Base-by-base conservation (phyloP, 1,284 basidiomycete genomes). In the Sanghuangporus baumii region DNA sequence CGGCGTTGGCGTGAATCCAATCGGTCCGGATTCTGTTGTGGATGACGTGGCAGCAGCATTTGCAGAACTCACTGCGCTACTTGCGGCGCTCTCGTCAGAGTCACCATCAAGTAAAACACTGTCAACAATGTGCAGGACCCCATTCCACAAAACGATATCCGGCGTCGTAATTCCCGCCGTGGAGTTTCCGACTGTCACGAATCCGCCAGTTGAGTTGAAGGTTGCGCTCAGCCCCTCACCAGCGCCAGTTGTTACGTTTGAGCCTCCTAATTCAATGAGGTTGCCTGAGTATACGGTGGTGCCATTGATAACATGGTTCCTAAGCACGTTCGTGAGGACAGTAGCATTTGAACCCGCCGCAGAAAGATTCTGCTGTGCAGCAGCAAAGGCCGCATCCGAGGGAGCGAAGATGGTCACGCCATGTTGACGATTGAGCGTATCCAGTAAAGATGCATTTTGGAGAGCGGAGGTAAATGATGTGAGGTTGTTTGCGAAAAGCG, bases 381-480 rank as follows among this genome's bases (percentile, higher is more conserved):
- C 74, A 37, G 69, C 64, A 50, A 90, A 67, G 2, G 84, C 87
- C 2, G 72, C 72, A 67, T 86, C 77, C 63, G 75, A 79, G 1
- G 89, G 90, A 1, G 85, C 83, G 71, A 93, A 92, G 55, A 91
- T 69, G 0, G 91, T 93, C 65, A 88, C 79, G 3, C 89, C 90
- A n/a, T 69, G 72, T 3, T 76, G 69, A 0, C 67, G 65, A 66
- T 75, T 73, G 18, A 86, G 65, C 37, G 75, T 68, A 23, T 75
- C 68, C 31, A 80, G 72, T n/a, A 83, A 67, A 11, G 77, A 74
- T 7, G 73, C 64, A 7, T 69, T 71, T 51, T 73, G 66, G 4
- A 79, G 57, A 3, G 77, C 64, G n/a, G 76, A 70, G 56, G 73
- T 65, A 26, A 78, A 67, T 3, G 60, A 68, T 8, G 76, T 75